A percentile compares a stretch with the other conserved stretches of the same genome.
These are phyloP conservation scores for Tuber melanosporum DNA, from an alignment of 495 filamentous ascomycete species.

Conservation along the genomic window DNA sequence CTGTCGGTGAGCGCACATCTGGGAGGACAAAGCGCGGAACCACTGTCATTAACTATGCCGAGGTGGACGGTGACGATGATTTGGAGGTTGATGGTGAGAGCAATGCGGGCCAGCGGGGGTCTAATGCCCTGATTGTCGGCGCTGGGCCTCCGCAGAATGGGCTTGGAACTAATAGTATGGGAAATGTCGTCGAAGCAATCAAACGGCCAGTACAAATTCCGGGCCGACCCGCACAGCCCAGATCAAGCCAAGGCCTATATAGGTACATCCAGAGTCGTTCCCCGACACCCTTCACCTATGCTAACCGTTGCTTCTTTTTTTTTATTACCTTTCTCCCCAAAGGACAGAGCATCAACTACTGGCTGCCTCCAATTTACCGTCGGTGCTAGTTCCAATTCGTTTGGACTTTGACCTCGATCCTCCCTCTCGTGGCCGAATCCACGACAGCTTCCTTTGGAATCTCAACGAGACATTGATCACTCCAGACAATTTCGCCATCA, in stretches of 20 bases:
- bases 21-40: slow-evolving; percentile 96
- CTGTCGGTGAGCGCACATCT: slow-evolving; percentile 59
- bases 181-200: slow-evolving; percentile 56
- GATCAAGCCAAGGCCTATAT: slow-evolving; percentile 23
- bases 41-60: slow-evolving; percentile 92
- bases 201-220: slow-evolving; percentile 69
- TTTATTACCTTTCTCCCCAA: not conserved
- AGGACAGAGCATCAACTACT: slow-evolving; percentile 66
- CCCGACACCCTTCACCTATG: not conserved
- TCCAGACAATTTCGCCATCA: slow-evolving; percentile 85
- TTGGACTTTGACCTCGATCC: slow-evolving; percentile 85
- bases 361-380: slow-evolving; percentile 75
- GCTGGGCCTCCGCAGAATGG: slow-evolving; percentile 14
- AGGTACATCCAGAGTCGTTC: slow-evolving; percentile 14
- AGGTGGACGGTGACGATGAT: slow-evolving; percentile 89
- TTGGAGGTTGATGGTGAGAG: slow-evolving; percentile 85
- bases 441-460: slow-evolving; percentile 96
- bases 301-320: not conserved
- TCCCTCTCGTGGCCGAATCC: slow-evolving; percentile 71
- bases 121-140: slow-evolving; percentile 18
- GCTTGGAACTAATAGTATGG: slow-evolving; percentile 13
- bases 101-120: slow-evolving; percentile 19
- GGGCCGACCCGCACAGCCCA: slow-evolving; percentile 21
- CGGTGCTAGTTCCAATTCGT: slow-evolving; percentile 89
- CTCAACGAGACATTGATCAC: slow-evolving; percentile 90